Percentiles rank a stretch among this genome's conserved stretches.
Evolutionary conservation across 202 grass and related monocot species (phyloP).

Genomic region (Zizania palustris): DNA sequence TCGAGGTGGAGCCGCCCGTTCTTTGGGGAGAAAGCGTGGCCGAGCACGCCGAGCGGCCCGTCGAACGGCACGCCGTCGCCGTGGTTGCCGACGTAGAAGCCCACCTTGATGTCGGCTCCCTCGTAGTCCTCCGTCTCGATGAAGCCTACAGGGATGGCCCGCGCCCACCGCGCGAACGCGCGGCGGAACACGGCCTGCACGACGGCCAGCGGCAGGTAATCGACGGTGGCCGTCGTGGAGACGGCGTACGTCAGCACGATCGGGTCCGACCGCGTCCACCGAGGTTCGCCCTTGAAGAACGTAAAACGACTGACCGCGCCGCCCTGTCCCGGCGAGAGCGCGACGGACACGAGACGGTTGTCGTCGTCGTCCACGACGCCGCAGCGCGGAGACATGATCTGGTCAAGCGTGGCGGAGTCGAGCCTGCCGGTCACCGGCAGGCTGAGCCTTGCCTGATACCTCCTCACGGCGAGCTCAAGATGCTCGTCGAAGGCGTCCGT

Average conservation of each 20-base stretch:
- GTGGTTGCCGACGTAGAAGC: slow-evolving; percentile 75
- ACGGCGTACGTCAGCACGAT: slow-evolving; percentile 74
- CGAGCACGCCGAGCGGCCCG: slow-evolving; percentile 77
- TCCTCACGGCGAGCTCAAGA: slow-evolving; percentile 62
- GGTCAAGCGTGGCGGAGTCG: slow-evolving; percentile 63
- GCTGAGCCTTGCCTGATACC: slow-evolving; percentile 65
- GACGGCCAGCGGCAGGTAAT: slow-evolving; percentile 48
- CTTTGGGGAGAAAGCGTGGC: slow-evolving; percentile 82
- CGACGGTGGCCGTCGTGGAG: slow-evolving; percentile 52
- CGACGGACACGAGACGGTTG: not conserved
- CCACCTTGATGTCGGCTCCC: slow-evolving; percentile 69
- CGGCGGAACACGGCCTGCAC: slow-evolving; percentile 65
- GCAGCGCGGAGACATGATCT: slow-evolving; percentile 83
- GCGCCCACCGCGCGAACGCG: slow-evolving; percentile 78
- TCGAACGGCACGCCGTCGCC: slow-evolving; percentile 92
- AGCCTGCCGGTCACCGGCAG: slow-evolving; percentile 67
- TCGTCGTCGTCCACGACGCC: slow-evolving; percentile 63
- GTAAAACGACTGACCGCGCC: slow-evolving; percentile 56
- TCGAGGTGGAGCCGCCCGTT: slow-evolving; percentile 90
- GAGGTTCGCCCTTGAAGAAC: slow-evolving; percentile 70
- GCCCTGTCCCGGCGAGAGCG: not conserved
- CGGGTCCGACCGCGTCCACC: slow-evolving; percentile 64
- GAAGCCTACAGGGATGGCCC: slow-evolving; percentile 76
- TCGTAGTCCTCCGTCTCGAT: slow-evolving; percentile 55
- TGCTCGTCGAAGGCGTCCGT: slow-evolving; percentile 73